Base-by-base conservation (phyloP, 306 rosid species). In the Trifolium pratense region DNA sequence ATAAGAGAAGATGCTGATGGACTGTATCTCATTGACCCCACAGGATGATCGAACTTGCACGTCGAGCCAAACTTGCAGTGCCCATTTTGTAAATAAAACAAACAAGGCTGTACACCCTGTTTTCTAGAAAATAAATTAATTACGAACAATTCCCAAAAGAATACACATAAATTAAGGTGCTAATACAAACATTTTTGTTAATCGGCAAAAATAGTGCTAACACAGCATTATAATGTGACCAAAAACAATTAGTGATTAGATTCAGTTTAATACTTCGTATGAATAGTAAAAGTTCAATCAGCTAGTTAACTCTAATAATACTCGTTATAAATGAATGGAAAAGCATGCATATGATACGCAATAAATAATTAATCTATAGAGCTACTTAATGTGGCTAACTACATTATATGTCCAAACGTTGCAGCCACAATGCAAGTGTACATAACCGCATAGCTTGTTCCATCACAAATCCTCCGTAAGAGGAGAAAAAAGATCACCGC, bases 1-100 rank as follows among this genome's bases (percentile, higher is more conserved):
- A 76, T 75, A 7, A 91, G 86, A 58, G 97, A 87, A 36, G 97
- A 86, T 32, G 90, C 75, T 34, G 90, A 89, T 42, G 87, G 87
- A 77, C 81, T 91, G 82, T 74, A 87, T 68, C 89, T 85, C 84
- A 90, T 63, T 11, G 84, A 36, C 68, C 89, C 96, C 71, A 83
- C 17, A 58, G 97, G 96, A 87, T 92, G 97, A 79, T 92, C 96
- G 43, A 88, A 92, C 80, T 92, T 92, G 85, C 97, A 92, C 1
- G 89, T 78, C 5, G 93, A 77, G 73, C 97, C 96, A 57, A 92
- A 90, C 72, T 90, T 92, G 92, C 97, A 92, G 67, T 84, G 84
- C 66, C 93, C 83, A 43, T 76, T 79, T 79, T 79, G 84, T 75
- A 83, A 61, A 48, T 83, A 83, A 79, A 83, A 83, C 37, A 81